A percentile compares a stretch with the other conserved stretches of the same genome.
Evolutionary conservation across 2,329 filamentous ascomycete genomes (phyloP).

Genomic region (Trichoderma koningii): DNA sequence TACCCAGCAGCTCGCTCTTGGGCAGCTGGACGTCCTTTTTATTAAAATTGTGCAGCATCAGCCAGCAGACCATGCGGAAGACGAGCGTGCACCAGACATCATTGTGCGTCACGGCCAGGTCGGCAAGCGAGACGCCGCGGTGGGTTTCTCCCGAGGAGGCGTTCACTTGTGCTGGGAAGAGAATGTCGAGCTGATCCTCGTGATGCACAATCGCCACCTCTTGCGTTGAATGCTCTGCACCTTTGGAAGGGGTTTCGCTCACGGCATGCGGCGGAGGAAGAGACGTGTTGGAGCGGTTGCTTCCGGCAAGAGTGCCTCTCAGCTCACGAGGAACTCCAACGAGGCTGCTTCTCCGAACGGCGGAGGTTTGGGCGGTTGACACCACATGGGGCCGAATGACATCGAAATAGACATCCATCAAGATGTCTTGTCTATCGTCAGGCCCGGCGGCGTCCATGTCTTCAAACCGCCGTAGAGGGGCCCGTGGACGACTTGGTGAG

Average conservation of each 20-base stretch:
- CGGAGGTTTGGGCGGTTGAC: slow-evolving; percentile 37
- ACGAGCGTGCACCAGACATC: slow-evolving; percentile 58
- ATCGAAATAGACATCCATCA: slow-evolving; percentile 58
- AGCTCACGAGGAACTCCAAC: slow-evolving; percentile 32
- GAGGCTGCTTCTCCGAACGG: slow-evolving; percentile 34
- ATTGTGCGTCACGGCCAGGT: slow-evolving; percentile 38
- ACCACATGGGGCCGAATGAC: slow-evolving; percentile 47
- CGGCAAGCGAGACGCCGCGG: slow-evolving; percentile 29
- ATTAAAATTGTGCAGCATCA: slow-evolving; percentile 59
- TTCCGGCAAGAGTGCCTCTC: slow-evolving; percentile 15
- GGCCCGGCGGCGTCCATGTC: slow-evolving; percentile 51
- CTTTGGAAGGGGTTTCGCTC: not conserved
- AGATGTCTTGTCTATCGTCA: slow-evolving; percentile 51
- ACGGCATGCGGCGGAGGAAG: not conserved
- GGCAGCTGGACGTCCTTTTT: slow-evolving; percentile 55
- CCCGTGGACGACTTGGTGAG: slow-evolving; percentile 24
- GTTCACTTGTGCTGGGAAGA: not conserved
- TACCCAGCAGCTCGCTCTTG: slow-evolving; percentile 57
- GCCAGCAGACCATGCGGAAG: slow-evolving; percentile 61
- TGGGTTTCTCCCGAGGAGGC: not conserved
- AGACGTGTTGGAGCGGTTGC: slow-evolving; percentile 24
- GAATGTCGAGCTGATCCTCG: not conserved
- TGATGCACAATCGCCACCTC: not conserved
- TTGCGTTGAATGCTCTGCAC: slow-evolving; percentile 13
- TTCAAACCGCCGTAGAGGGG: slow-evolving; percentile 41